phyloP scores from a whole-genome alignment of 306 rosid species.

The Vigna radiata region DNA sequence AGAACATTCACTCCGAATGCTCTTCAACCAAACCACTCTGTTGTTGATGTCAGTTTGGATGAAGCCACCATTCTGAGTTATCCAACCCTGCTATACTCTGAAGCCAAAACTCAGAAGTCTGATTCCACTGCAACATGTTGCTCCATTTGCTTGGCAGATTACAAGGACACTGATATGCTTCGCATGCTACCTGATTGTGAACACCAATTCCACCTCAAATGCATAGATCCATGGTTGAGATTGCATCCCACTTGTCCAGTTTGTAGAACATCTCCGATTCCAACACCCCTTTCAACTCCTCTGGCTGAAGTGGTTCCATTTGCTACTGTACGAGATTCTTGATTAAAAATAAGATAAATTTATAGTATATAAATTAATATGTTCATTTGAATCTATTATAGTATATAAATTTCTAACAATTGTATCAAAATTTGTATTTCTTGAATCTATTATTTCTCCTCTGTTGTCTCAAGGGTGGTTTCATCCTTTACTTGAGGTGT shows the following conservation, averaged over 20 bases:
- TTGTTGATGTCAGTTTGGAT: slow-evolving; percentile 73
- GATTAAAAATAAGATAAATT: no score
- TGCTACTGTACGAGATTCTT: slow-evolving; percentile 57
- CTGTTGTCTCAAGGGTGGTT: no score
- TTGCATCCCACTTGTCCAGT: slow-evolving; percentile 87
- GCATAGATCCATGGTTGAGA: slow-evolving; percentile 90
- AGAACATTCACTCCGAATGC: background rate
- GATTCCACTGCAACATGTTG: slow-evolving; percentile 70
- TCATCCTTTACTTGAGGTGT: no score
- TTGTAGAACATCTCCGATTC: slow-evolving; percentile 89
- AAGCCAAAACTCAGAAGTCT: slow-evolving; percentile 57
- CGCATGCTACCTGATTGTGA: slow-evolving; percentile 78
- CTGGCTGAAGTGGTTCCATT: slow-evolving; percentile 89
- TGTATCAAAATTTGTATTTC: no score
- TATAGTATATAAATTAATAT: no score
- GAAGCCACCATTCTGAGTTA: slow-evolving; percentile 69
- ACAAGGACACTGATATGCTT: slow-evolving; percentile 64
- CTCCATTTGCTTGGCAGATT: slow-evolving; percentile 83
- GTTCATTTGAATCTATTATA: no score
- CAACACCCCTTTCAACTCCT: slow-evolving; percentile 94
- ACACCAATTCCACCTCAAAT: slow-evolving; percentile 73
- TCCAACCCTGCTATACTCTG: slow-evolving; percentile 73
- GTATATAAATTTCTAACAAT: no score
- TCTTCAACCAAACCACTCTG: slow-evolving; percentile 47
- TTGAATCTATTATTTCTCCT: no score